Evolutionary conservation across 768 basidiomycete genomes (phyloP).

Genomic region (Amanita brunnescens): DNA sequence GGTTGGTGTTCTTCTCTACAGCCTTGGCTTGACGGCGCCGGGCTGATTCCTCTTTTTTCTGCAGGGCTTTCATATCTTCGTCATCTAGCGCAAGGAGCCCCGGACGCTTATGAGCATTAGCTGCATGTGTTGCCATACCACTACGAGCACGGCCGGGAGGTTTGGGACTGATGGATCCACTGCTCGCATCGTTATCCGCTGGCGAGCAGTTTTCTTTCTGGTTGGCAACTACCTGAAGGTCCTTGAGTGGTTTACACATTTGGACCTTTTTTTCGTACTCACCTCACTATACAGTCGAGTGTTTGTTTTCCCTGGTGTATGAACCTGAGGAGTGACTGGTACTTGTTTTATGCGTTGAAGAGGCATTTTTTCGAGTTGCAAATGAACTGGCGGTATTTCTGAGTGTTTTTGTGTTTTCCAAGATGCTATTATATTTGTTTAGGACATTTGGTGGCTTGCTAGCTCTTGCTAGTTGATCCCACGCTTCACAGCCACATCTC

Average conservation of each 20-base stretch:
- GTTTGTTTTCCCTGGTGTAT: not conserved
- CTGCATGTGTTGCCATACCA: not conserved
- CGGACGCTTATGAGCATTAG: not conserved
- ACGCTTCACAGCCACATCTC: not conserved
- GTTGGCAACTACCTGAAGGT: not conserved
- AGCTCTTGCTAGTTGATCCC: not conserved
- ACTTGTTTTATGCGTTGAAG: not conserved
- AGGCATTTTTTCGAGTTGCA: not conserved
- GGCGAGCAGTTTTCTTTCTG: not conserved
- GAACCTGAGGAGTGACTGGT: not conserved
- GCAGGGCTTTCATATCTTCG: not conserved
- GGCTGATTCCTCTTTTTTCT: not conserved
- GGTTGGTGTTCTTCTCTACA: not conserved
- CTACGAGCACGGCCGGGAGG: not conserved
- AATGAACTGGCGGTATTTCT: not conserved
- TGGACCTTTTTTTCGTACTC: not conserved
- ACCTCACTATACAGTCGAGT: not conserved
- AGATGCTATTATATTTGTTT: not conserved
- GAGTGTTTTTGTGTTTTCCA: not conserved
- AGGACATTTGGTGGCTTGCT: not conserved
- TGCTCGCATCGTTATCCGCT: not conserved
- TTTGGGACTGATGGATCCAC: not conserved
- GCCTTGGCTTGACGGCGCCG: not conserved
- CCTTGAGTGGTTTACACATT: not conserved
- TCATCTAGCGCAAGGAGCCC: not conserved